A percentile compares a stretch with the other conserved stretches of the same genome.
These are phyloP conservation scores for Coemansia sp. DNA, from an alignment of 192 early-diverging fungal species.

Conservation along the genomic window DNA sequence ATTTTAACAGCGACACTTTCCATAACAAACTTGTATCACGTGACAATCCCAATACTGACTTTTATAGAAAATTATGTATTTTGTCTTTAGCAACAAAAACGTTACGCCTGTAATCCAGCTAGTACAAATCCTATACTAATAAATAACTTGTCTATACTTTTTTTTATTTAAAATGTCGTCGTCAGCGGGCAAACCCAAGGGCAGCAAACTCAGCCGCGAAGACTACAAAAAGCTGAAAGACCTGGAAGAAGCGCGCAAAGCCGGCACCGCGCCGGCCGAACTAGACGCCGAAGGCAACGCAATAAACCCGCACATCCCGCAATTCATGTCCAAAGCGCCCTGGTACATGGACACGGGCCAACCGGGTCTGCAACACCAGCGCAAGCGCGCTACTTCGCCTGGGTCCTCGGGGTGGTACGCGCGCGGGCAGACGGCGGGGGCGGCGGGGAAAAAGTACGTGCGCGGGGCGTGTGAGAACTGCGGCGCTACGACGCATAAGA, in stretches of 20 bases:
- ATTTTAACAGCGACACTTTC: too few species aligned
- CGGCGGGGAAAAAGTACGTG: constrained; percentile 85
- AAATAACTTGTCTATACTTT: too few species aligned
- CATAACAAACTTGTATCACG: too few species aligned
- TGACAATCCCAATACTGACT: too few species aligned
- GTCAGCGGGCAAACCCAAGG: constrained; percentile 12
- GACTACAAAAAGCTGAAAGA: constrained; percentile 95
- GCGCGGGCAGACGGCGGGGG: constrained; percentile 53
- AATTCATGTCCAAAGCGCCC: constrained; percentile 94
- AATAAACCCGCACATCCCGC: constrained; percentile 99
- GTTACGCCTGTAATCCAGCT: too few species aligned
- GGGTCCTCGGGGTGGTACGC: constrained; percentile 15
- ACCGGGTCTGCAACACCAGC: constrained; percentile 87
- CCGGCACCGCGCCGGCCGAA: constrained; percentile 84
- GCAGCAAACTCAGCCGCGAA: constrained; percentile 81
- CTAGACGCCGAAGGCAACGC: constrained; percentile 84
- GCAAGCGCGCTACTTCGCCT: constrained; percentile 6
- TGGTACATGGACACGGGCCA: constrained; percentile 86
- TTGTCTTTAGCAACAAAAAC: too few species aligned
- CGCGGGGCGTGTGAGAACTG: constrained; percentile 98
- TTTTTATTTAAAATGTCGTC: too few species aligned
- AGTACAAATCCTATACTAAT: too few species aligned
- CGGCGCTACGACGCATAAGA: constrained; percentile 93
- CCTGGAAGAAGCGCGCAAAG: constrained; percentile 93
- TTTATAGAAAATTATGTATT: too few species aligned